Base-by-base conservation (phyloP, 1,284 basidiomycete species). In the Cutaneotrichosporon sp. region DNA sequence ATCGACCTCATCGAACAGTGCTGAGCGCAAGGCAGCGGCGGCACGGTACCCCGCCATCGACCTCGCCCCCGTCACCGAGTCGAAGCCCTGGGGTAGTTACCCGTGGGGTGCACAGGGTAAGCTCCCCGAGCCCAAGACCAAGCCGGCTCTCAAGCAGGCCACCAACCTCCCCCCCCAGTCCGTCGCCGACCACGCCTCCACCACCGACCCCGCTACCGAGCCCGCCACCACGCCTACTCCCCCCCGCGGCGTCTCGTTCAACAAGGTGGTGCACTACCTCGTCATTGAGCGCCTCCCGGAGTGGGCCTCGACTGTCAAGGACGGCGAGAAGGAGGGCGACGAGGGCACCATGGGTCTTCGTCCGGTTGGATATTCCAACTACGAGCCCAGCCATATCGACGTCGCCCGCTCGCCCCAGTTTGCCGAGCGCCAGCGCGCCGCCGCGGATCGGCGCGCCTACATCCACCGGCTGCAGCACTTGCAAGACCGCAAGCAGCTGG, bases 231-330 rank as follows among this genome's bases (percentile, higher is more conserved):
- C 22, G 3, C 49, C 49, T 10, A 4, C 22, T 22, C 22, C 4
- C 22, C 49, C 22, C 26, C 22, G 26, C 4, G 7, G 40, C 59
- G 63, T 65, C 9, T 60, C 59, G 4, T 65, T 65, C 56, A 49
- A 60, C 34, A 10, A 50, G 5, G 31, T 38, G 4, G 51, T 53
- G 6, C 52, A 21, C 26, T 65, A 58, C 63, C 61, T 53, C 34
- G 63, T 65, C 26, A 61, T 65, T 18, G 63, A 65, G 56, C 38
- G 63, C 16, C 42, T 65, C 7, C 63, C 63, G 5, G 63, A 56
- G 18, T 64, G 60, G 18, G 52, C 51, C 38, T 7, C 42, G 6
- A 7, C 18, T 5, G 34, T 1, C 11, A 13, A 36, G 16, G 18
- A 46, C 42, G 5, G 18, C 8, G 42, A 46, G 18, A 0, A 46